Evolutionary conservation across 164 flowering plant genomes (phyloP).

Genomic region (Tinospora cordifolia): DNA sequence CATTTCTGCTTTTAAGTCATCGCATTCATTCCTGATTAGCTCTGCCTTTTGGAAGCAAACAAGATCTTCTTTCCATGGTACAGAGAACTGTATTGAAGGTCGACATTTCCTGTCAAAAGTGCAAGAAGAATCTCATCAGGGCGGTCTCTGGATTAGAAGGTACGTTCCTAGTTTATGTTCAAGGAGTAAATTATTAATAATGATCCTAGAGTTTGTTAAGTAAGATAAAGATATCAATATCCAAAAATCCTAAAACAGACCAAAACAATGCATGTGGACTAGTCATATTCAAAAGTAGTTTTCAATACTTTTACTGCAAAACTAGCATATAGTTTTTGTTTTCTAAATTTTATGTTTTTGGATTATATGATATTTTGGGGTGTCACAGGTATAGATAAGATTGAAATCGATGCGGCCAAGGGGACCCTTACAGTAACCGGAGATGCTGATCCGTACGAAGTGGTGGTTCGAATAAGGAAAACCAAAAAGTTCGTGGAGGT

Average conservation of each 20-base stretch:
- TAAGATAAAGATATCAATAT: too few species aligned
- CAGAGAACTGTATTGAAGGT: conserved; percentile 61
- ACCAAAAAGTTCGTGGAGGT: conserved; percentile 40
- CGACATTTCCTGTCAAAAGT: conserved; percentile 45
- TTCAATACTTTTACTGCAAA: conserved; percentile 10
- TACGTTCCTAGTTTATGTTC: conserved; percentile 10
- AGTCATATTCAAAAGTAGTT: too few species aligned
- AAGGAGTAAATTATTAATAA: too few species aligned
- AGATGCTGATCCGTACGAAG: conserved; percentile 47
- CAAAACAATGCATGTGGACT: too few species aligned
- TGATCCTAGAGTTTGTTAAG: too few species aligned
- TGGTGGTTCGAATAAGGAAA: conserved; percentile 37
- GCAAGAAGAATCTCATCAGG: conserved; percentile 53
- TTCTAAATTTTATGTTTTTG: too few species aligned
- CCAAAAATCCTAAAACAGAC: too few species aligned
- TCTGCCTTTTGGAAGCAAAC: neutral
- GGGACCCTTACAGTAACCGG: conserved; percentile 55
- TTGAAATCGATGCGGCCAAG: conserved; percentile 49
- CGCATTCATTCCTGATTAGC: neutral
- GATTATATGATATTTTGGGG: neutral
- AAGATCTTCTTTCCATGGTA: conserved; percentile 33
- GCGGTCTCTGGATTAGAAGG: conserved; percentile 48
- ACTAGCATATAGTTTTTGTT: too few species aligned
- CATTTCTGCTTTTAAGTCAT: neutral
- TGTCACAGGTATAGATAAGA: conserved; percentile 47